Conservation (phyloP, 371 early-diverging fungal species). For the Rhizopus sp. region DNA sequence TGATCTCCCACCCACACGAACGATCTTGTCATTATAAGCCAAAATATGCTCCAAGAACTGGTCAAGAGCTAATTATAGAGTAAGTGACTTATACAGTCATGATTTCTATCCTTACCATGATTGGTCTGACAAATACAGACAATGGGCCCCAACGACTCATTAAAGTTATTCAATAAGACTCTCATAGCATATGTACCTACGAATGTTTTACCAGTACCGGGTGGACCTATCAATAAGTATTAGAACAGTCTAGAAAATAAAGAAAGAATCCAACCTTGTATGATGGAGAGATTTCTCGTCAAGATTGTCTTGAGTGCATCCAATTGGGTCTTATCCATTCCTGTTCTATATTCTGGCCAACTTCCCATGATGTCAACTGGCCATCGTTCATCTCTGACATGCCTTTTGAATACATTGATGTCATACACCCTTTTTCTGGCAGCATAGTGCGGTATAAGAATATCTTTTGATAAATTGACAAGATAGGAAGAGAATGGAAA, state of each 20-base stretch:
- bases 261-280: constrained; percentile 43
- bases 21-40: constrained; percentile 46
- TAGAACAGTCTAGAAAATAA: neutral
- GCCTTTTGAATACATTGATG: constrained; percentile 18
- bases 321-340: constrained; percentile 51
- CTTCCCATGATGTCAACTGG: constrained; percentile 30
- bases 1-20: constrained; percentile 67
- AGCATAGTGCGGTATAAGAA: constrained; percentile 36
- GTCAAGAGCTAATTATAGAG: constrained; percentile 56
- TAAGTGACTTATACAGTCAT: neutral
- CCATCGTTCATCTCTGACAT: constrained; percentile 14
- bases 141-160: constrained; percentile 49
- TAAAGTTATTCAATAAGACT: constrained; percentile 54
- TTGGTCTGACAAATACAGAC: constrained; percentile 73
- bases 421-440: constrained; percentile 37
- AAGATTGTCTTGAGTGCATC: constrained; percentile 59
- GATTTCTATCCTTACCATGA: constrained; percentile 44
- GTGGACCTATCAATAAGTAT: constrained; percentile 50
- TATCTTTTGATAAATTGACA: constrained; percentile 24
- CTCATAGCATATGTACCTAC: constrained; percentile 65
- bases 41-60: constrained; percentile 68
- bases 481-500: constrained; percentile 23
- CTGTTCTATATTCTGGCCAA: constrained; percentile 38
- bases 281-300: constrained; percentile 52
- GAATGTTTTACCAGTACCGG: constrained; percentile 76